These are phyloP conservation scores for Citrus inodora DNA, from an alignment of 345 rosid species.

Conservation along the genomic window DNA sequence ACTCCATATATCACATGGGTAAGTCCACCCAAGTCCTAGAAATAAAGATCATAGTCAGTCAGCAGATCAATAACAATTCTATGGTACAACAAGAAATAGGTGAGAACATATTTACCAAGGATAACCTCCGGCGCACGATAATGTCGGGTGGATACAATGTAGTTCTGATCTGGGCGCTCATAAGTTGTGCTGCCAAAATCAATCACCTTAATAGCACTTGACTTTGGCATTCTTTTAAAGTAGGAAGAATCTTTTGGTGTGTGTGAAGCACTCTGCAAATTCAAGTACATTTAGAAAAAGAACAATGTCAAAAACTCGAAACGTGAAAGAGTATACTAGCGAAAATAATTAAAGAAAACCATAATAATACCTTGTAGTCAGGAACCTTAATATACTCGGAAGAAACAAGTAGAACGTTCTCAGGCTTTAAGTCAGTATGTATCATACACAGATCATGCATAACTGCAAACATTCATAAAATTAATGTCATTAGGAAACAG, in stretches of 20 bases:
- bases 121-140: slow-evolving; percentile 93
- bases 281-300: background rate
- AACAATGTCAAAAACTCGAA: background rate
- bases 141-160: slow-evolving; percentile 80
- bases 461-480: slow-evolving; percentile 44
- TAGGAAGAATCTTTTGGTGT: slow-evolving; percentile 53
- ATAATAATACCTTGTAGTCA: slow-evolving; percentile 61
- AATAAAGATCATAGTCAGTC: background rate
- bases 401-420: slow-evolving; percentile 72
- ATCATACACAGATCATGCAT: slow-evolving; percentile 85
- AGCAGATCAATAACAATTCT: background rate
- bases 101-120: slow-evolving; percentile 40
- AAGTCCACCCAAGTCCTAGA: slow-evolving; percentile 87
- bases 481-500: background rate
- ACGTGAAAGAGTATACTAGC: background rate
- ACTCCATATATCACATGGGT: slow-evolving; percentile 93
- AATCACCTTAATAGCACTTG: slow-evolving; percentile 81
- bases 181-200: slow-evolving; percentile 91
- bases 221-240: slow-evolving; percentile 72
- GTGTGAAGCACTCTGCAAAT: slow-evolving; percentile 41
- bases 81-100: background rate
- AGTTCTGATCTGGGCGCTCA: slow-evolving; percentile 77
- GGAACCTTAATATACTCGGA: slow-evolving; percentile 75
- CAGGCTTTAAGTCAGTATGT: slow-evolving; percentile 90
- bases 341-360: background rate